Base-by-base conservation (phyloP, 2,329 filamentous ascomycete species). In the Acephala macrosclerotiorum region DNA sequence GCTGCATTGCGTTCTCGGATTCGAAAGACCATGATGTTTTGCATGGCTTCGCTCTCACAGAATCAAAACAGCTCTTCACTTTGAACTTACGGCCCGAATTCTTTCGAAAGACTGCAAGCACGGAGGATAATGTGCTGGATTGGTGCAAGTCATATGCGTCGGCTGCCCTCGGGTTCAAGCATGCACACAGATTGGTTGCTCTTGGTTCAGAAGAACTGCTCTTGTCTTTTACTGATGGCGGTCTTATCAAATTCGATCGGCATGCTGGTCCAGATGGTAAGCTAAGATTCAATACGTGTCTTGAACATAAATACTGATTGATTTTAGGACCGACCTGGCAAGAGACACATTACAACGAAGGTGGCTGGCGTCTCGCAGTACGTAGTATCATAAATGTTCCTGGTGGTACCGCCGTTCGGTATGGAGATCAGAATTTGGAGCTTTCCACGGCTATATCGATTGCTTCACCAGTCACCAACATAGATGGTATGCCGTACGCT, bases 1-100 rank as follows among this genome's bases (percentile, higher is more conserved):
- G 89, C 29, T 96, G 95, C 70, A 86, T 99, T 67, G 91, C 91
- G 12, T 87, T 99, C 68, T 89, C 93, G 38, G 96, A 99, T 76
- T 84, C 89, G 7, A 83, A 89, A 68, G 91, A 93, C 66, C 90
- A 91, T 73, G 92, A 97, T 82, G 86, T 89, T 67, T 81, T 97
- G 60, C 91, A 87, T 71, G 85, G 94, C 51, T 96, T 94, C 78
- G 91, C 92, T 59, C 83, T 97, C 73, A 95, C 94, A 67, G 86
- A 89, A 67, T 83, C 86, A n/a, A 92, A 90, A 75, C 89, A 93
- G 70, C 83, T 99, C 20, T 94, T 94, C 79, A 94, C 92, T 14
- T 85, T 99, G 70, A 91, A 86, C n/a, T 80, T 99, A 58, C 89
- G 91, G 66, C 91, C 92, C 35, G 92, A 96, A 71, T 91, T 92